phyloP scores from a whole-genome alignment of 2,329 filamentous ascomycete genomes.

The Diaporthe vexans region DNA sequence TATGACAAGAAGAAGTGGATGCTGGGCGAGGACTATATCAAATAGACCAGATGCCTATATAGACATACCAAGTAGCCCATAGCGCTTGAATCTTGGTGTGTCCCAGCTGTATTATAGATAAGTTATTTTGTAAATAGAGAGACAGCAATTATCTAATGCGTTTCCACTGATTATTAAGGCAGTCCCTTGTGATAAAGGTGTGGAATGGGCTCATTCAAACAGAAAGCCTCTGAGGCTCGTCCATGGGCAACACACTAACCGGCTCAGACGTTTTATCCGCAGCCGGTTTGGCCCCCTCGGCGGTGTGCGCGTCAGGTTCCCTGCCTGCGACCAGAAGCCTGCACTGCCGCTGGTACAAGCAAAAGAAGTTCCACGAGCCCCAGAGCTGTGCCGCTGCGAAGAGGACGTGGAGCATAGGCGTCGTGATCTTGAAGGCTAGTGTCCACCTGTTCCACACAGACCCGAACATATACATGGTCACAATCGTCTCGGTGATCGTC shows the following conservation, averaged over 20 bases:
- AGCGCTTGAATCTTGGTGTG: no score
- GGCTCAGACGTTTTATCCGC: not conserved
- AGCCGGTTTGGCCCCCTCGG: not conserved
- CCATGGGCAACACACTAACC: not conserved
- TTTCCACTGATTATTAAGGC: not conserved
- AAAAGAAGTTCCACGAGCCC: slow-evolving; percentile 29
- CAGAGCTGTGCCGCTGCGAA: slow-evolving; percentile 34
- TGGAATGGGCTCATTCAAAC: not conserved
- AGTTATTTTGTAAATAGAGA: not conserved
- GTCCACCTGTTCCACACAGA: slow-evolving; percentile 33
- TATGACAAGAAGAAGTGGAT: slow-evolving; percentile 39
- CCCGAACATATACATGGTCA: slow-evolving; percentile 33
- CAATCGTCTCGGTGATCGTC: slow-evolving; percentile 25
- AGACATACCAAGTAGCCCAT: no score
- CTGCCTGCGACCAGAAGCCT: not conserved
- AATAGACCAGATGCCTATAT: not conserved
- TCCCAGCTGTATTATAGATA: not conserved
- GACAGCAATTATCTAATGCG: no score
- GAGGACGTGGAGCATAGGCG: slow-evolving; percentile 27
- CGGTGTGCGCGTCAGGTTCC: no score
- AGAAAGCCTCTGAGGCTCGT: not conserved
- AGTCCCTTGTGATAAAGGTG: not conserved
- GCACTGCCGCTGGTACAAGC: slow-evolving; percentile 19
- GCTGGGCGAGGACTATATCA: slow-evolving; percentile 23
- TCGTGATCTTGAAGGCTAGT: slow-evolving; percentile 32